Base-by-base conservation (phyloP, 768 basidiomycete genomes). In the Suillus bovinus region DNA sequence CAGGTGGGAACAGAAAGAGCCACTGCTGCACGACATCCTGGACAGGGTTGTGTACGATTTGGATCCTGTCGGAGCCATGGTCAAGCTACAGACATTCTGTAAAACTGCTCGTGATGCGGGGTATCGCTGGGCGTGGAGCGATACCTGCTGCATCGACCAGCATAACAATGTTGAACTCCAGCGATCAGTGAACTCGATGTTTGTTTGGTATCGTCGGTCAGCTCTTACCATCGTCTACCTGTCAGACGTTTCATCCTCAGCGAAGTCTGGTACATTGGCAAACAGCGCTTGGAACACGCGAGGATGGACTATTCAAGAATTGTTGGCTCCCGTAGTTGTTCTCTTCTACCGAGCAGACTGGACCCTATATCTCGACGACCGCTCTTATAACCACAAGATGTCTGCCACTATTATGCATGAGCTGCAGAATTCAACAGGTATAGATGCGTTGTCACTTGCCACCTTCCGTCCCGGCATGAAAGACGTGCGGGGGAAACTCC, bases 241-340 rank as follows among this genome's bases (percentile, higher is more conserved):
- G 17, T 50, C 27, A 9, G 49, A 50, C 17, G 49, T 50, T 17
- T 9, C 8, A 4, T 16, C 47, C 16, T 49, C 47, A 9, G 24
- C 47, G 4, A 49, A 50, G 17, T 50, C 17, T 31, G 49, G 27
- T 9, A 17, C 55, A 2, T 22, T 49, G 41, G 27, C 33, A 20
- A 31, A 17, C 0, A 60, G 47, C 8, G n/a, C 54, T n/a, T 63
- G 63, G 63, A 55, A 61, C 17, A 61, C 53, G 3, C 36, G 63
- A 16, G 60, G 60, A 53, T 61, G 60, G 63, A 61, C 60, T 5
- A 20, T 55, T 6, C 60, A 56, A 42, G 60, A 61, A 20, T 55
- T 58, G 6, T 38, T 64, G 10, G 63, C 63, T 10, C 61, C 63
- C 5, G 11, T 36, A 7, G 29, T 42, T 7, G 8, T 64, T 6